Conservation (phyloP, 148 eudicot species). For the Cornus florida region DNA sequence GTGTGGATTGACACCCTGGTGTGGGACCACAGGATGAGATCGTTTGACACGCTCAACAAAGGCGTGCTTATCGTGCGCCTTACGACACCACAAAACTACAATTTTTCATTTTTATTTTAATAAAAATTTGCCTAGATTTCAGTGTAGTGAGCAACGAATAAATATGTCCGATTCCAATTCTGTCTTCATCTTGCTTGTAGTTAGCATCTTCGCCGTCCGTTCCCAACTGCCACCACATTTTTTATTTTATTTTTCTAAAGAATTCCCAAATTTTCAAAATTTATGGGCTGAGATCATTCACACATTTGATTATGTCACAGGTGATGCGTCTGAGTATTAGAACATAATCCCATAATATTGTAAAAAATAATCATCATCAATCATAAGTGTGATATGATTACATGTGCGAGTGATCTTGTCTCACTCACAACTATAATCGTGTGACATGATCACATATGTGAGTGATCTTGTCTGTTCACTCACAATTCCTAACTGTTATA, state of each 20-base stretch:
- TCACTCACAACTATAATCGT: too few relatives aligned
- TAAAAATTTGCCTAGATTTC: neutral
- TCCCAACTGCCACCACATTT: neutral
- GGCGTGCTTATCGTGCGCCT: neutral
- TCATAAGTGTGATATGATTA: too few relatives aligned
- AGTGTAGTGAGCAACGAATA: neutral
- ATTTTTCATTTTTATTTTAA: neutral
- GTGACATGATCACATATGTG: too few relatives aligned
- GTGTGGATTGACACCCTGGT: neutral
- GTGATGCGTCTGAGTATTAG: too few relatives aligned
- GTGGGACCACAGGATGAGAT: slow-evolving; percentile 4
- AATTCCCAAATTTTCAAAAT: too few relatives aligned
- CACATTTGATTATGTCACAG: too few relatives aligned
- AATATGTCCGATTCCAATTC: neutral
- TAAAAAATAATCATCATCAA: too few relatives aligned
- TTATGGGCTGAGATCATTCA: too few relatives aligned
- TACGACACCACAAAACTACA: neutral
- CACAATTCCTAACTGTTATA: too few relatives aligned
- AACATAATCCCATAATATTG: too few relatives aligned
- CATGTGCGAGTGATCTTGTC: too few relatives aligned
- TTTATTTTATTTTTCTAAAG: neutral
- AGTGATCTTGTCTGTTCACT: too few relatives aligned
- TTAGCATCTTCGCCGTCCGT: neutral
- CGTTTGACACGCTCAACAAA: neutral
- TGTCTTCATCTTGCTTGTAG: neutral